Conservation (phyloP, 2,329 filamentous ascomycete species). For the Talaromyces sp. region DNA sequence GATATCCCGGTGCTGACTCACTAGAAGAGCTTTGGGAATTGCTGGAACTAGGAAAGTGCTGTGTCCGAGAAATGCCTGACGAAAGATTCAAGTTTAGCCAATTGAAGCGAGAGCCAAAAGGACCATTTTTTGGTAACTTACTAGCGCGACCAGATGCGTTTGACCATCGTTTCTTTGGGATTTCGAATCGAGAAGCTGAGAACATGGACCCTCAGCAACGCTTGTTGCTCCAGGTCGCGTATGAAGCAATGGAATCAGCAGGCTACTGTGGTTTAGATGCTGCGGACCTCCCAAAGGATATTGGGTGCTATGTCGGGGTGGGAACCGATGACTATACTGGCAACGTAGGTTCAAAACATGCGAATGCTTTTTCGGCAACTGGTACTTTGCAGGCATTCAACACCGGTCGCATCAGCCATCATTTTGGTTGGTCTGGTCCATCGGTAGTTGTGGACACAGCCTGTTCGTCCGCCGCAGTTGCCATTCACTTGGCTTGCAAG, state of each 20-base stretch:
- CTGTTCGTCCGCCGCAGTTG: conserved; percentile 41
- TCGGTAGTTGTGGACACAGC: conserved; percentile 42
- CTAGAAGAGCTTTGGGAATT: conserved; percentile 42
- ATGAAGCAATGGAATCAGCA: conserved; percentile 2
- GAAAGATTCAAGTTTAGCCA: conserved; percentile 21
- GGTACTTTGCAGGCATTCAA: conserved; percentile 22
- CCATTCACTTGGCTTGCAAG: conserved; percentile 24
- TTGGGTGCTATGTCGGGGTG: conserved; percentile 29
- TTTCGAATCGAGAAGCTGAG: conserved; percentile 22
- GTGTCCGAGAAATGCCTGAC: conserved; percentile 19
- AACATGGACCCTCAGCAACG: conserved; percentile 30
- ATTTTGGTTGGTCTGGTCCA: conserved; percentile 46
- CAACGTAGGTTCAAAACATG: conserved; percentile 20
- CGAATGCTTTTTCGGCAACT: conserved; percentile 21
- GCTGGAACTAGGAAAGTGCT: conserved; percentile 20
- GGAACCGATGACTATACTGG: conserved; percentile 22
- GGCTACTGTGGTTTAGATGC: background rate
- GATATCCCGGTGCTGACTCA: conserved; percentile 40
- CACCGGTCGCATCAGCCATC: conserved; percentile 38
- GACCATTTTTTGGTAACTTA: conserved; percentile 20
- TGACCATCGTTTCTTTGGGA: conserved; percentile 29
- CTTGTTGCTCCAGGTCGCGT: background rate
- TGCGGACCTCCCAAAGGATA: background rate
- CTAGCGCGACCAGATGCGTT: conserved; percentile 18
- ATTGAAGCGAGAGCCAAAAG: conserved; percentile 22